These are phyloP conservation scores for Sarocladium oryzae DNA, from an alignment of 2,329 filamentous ascomycete genomes.

Conservation along the genomic window DNA sequence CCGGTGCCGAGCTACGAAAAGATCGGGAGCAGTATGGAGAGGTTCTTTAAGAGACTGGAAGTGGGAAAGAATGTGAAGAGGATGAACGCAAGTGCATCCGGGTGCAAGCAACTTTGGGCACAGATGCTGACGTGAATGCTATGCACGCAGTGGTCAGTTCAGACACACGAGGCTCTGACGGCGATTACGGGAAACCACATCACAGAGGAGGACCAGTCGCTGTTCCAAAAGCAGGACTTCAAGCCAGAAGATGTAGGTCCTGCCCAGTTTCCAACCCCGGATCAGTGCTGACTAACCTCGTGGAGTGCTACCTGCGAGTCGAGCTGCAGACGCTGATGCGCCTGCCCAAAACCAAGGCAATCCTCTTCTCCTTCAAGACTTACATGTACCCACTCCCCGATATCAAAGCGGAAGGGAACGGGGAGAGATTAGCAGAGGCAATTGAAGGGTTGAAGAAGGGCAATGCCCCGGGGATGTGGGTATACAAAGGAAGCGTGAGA, in stretches of 20 bases:
- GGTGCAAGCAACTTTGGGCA: too few species aligned
- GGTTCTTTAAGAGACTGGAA: conserved; percentile 41
- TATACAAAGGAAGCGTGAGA: conserved; percentile 41
- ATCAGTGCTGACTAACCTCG: not conserved
- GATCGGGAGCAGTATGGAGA: conserved; percentile 49
- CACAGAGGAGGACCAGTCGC: conserved; percentile 12
- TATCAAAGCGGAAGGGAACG: conserved; percentile 43
- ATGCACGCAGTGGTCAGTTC: conserved; percentile 40
- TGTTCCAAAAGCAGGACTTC: conserved; percentile 25
- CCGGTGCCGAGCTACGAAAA: conserved; percentile 49
- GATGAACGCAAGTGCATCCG: conserved; percentile 36
- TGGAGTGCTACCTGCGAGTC: conserved; percentile 33
- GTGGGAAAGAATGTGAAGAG: conserved; percentile 43
- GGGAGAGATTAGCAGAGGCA: conserved; percentile 40
- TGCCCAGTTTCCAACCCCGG: not conserved
- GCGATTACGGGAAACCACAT: conserved; percentile 30
- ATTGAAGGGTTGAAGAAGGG: conserved; percentile 45
- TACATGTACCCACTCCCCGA: conserved; percentile 42
- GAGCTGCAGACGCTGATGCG: conserved; percentile 47
- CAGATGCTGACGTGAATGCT: not conserved
- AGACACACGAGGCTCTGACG: conserved; percentile 36
- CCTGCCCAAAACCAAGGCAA: conserved; percentile 37
- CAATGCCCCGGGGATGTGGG: conserved; percentile 48
- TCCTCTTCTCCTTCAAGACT: conserved; percentile 52
- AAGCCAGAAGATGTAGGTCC: conserved; percentile 29